phyloP scores from a whole-genome alignment of 2,329 filamentous ascomycete genomes.

The Exophiala phaeomuriformis region DNA sequence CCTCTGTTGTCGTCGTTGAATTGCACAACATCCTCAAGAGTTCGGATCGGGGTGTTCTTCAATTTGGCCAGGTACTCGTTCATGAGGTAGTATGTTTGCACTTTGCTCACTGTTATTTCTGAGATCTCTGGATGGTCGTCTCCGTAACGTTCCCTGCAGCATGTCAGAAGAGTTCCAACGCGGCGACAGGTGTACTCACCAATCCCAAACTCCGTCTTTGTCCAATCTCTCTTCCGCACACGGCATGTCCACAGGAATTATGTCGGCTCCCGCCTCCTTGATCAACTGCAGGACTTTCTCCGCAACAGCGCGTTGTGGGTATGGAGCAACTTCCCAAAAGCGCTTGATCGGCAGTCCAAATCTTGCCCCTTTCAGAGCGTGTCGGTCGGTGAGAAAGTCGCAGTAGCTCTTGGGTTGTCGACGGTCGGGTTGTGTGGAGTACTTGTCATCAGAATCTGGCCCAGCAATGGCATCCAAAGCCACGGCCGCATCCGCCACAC shows the following conservation, averaged over 20 bases:
- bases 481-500: constrained; percentile 24
- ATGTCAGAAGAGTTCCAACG: not conserved
- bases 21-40: constrained; percentile 22
- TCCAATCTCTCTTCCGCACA: constrained; percentile 29
- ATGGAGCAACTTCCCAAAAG: constrained; percentile 41
- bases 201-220: constrained; percentile 29
- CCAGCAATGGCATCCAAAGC: constrained; percentile 21
- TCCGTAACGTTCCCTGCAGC: constrained; percentile 18
- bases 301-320: constrained; percentile 35
- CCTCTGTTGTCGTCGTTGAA: constrained; percentile 24
- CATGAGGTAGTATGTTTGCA: constrained; percentile 25
- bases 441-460: constrained; percentile 18
- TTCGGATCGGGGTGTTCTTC: constrained; percentile 21
- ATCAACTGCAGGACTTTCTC: constrained; percentile 34
- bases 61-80: constrained; percentile 20
- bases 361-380: constrained; percentile 20
- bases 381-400: constrained; percentile 12
- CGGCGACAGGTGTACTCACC: constrained; percentile 16
- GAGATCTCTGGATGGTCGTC: constrained; percentile 19
- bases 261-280: constrained; percentile 33
- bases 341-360: constrained; percentile 34
- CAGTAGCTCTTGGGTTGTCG: constrained; percentile 19
- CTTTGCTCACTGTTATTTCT: constrained; percentile 21
- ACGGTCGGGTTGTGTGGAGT: constrained; percentile 13
- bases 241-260: constrained; percentile 28